A percentile compares a stretch with the other conserved stretches of the same genome.
Evolutionary conservation across 805 yeast species (phyloP).

Genomic region (Candida odintsovae): DNA sequence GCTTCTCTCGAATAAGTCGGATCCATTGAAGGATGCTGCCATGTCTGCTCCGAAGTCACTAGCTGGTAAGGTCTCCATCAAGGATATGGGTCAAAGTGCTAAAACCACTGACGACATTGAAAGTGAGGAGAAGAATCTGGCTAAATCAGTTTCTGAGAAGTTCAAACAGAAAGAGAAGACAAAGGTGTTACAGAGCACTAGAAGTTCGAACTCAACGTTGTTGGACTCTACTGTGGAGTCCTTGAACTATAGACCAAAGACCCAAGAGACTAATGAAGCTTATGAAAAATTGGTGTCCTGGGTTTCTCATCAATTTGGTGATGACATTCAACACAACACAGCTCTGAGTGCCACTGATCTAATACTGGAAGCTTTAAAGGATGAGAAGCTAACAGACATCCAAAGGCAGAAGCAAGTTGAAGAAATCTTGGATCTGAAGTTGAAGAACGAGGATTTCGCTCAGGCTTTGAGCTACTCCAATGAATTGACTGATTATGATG

Average conservation of each 20-base stretch:
- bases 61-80: slow-evolving; percentile 57
- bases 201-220: slow-evolving; percentile 20
- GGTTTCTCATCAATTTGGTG: slow-evolving; percentile 50
- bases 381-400: slow-evolving; percentile 35
- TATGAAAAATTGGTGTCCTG: slow-evolving; percentile 57
- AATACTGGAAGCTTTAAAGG: slow-evolving; percentile 47
- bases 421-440: slow-evolving; percentile 33
- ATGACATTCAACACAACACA: slow-evolving; percentile 72
- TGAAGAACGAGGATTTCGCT: slow-evolving; percentile 26
- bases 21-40: slow-evolving; percentile 39
- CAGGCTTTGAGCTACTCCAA: slow-evolving; percentile 32
- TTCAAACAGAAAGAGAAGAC: slow-evolving; percentile 13
- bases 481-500: slow-evolving; percentile 44
- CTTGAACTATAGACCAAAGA: slow-evolving; percentile 58
- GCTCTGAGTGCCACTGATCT: slow-evolving; percentile 69
- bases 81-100: slow-evolving; percentile 59
- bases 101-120: slow-evolving; percentile 10
- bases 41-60: slow-evolving; percentile 66
- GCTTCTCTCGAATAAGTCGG: slow-evolving; percentile 36
- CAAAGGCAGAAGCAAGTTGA: slow-evolving; percentile 44
- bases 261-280: slow-evolving; percentile 40
- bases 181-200: slow-evolving; percentile 9
- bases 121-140: slow-evolving; percentile 17
- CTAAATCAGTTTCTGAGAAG: slow-evolving; percentile 16
- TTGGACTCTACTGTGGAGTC: slow-evolving; percentile 36